Conservation (phyloP, 192 early-diverging fungal species). For the Gamsiella multidivaricata region DNA sequence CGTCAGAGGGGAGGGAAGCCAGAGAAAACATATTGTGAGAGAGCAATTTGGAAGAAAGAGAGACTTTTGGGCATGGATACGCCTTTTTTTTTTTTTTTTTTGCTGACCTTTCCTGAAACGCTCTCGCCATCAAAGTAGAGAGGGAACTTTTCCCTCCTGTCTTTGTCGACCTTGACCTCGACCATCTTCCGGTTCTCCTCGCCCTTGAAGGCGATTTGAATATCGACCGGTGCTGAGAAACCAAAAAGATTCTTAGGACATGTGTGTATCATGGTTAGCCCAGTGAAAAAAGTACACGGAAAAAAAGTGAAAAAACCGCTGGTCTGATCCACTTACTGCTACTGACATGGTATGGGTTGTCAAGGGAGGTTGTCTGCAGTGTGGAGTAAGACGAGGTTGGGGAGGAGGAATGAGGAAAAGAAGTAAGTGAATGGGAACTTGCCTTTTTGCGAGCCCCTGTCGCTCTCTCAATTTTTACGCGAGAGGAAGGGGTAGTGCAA, state of each 20-base stretch:
- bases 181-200: slow-evolving; percentile 93
- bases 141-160: slow-evolving; percentile 90
- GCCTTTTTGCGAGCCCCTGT: background rate
- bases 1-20: background rate
- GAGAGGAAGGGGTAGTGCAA: background rate
- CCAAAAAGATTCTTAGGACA: slow-evolving; percentile 75
- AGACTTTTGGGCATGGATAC: background rate
- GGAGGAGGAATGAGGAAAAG: background rate
- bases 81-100: background rate
- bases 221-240: slow-evolving; percentile 86
- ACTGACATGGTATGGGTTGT: slow-evolving; percentile 15
- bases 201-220: slow-evolving; percentile 83
- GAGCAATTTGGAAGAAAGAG: background rate
- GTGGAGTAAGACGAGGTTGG: too few species aligned
- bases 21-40: background rate
- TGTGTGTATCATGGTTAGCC: too few species aligned
- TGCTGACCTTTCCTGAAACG: slow-evolving; percentile 88
- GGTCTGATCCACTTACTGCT: slow-evolving; percentile 8
- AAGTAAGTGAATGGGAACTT: background rate
- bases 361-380: background rate
- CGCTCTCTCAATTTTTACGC: background rate
- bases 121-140: slow-evolving; percentile 98
- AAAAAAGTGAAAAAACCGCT: background rate
- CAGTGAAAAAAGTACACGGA: background rate
- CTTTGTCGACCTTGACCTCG: slow-evolving; percentile 94